Percentiles rank a stretch among this genome's conserved stretches.
Evolutionary conservation across 2,329 filamentous ascomycete species (phyloP).

Genomic region (Rhynchosporium graminicola): DNA sequence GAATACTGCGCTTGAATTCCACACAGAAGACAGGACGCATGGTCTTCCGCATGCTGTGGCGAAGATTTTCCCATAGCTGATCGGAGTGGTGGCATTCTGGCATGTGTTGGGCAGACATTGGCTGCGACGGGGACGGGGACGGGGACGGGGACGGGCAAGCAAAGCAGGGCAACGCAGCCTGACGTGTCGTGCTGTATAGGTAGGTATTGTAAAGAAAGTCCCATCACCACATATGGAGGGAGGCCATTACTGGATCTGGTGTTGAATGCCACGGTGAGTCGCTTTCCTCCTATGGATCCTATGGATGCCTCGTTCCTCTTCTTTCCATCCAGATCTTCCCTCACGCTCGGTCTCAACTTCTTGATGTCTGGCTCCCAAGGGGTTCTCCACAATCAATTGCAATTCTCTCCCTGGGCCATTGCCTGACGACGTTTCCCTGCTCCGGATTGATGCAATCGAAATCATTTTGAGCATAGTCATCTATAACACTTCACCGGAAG

Average conservation of each 20-base stretch:
- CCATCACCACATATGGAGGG: not conserved
- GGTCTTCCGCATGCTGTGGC: not conserved
- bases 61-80: constrained; percentile 11
- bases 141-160: not conserved
- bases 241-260: not conserved
- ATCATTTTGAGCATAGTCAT: too few relatives aligned
- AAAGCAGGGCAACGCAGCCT: constrained; percentile 12
- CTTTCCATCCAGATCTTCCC: not conserved
- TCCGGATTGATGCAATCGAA: not conserved
- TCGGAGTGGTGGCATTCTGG: constrained; percentile 15
- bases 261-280: not conserved
- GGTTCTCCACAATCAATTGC: constrained; percentile 10
- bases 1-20: not conserved
- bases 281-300: not conserved
- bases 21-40: too few relatives aligned
- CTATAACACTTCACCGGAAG: too few relatives aligned
- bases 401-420: not conserved
- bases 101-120: constrained; percentile 18
- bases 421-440: not conserved
- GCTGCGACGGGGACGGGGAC: not conserved
- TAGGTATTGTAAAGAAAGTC: constrained; percentile 14
- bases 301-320: not conserved
- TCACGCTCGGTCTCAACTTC: not conserved
- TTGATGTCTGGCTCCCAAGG: not conserved
- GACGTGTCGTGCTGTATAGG: constrained; percentile 9